phyloP scores from a whole-genome alignment of 2,329 filamentous ascomycete genomes.

The Aspergillus pseudoviridinutans region DNA sequence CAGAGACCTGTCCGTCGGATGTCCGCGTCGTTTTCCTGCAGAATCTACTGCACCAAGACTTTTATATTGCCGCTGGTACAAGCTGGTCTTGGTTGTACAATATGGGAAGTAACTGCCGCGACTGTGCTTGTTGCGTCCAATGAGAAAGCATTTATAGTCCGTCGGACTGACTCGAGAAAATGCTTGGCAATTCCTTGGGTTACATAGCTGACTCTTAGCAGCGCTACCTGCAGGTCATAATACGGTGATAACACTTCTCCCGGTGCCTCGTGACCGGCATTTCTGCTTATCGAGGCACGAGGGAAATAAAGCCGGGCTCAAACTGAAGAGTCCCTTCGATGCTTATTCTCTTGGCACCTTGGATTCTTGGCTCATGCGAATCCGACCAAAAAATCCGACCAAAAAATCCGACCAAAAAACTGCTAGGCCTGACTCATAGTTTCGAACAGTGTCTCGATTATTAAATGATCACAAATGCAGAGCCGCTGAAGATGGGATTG shows the following conservation, averaged over 20 bases:
- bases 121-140: background rate
- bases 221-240: background rate
- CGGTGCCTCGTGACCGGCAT: too few species aligned
- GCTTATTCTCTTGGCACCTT: background rate
- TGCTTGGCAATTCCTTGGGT: constrained; percentile 10
- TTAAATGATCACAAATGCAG: background rate
- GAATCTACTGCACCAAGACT: constrained; percentile 1
- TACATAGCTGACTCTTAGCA: constrained; percentile 3
- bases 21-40: background rate
- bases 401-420: background rate
- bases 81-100: background rate
- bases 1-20: constrained; percentile 1
- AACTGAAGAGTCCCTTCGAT: background rate
- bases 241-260: background rate
- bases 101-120: background rate
- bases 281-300: too few species aligned
- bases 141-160: background rate
- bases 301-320: background rate
- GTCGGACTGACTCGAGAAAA: background rate
- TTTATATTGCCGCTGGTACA: constrained; percentile 1
- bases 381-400: background rate
- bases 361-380: background rate
- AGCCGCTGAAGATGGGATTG: too few species aligned
- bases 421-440: background rate
- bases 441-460: background rate